A percentile compares a stretch with the other conserved stretches of the same genome.
Evolutionary conservation across 2,329 filamentous ascomycete genomes (phyloP).

Genomic region (Madurella mycetomatis): DNA sequence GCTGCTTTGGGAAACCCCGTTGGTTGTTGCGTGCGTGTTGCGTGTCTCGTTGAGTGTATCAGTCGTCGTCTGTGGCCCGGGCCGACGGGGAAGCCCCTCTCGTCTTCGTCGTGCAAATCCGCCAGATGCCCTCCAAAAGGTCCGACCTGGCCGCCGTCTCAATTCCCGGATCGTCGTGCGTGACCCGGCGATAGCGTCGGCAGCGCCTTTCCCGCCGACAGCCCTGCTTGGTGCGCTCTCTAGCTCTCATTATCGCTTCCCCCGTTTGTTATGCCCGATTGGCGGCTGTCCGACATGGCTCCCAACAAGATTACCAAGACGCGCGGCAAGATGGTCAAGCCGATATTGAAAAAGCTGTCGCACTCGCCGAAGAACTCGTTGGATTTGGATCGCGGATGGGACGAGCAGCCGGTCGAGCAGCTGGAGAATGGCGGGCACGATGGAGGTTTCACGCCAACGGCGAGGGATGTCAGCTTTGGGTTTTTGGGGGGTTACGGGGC

Average conservation of each 20-base stretch:
- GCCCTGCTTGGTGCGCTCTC: background rate
- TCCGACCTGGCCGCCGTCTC: conserved; percentile 20
- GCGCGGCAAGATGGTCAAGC: conserved; percentile 51
- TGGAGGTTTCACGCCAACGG: conserved; percentile 27
- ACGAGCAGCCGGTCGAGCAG: conserved; percentile 40
- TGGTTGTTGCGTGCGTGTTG: background rate
- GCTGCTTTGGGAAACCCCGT: background rate
- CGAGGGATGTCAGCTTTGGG: conserved; percentile 46
- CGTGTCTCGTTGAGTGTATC: background rate
- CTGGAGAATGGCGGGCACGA: conserved; percentile 30
- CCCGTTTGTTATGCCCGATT: background rate
- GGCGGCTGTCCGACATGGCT: conserved; percentile 19
- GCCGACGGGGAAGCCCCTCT: background rate
- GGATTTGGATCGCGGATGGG: conserved; percentile 57
- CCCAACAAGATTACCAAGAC: conserved; percentile 43
- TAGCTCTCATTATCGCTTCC: background rate
- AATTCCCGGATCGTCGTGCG: conserved; percentile 21
- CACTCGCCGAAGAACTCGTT: conserved; percentile 59
- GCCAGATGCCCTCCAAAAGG: conserved; percentile 10
- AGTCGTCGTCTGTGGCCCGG: background rate
- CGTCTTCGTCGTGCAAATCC: background rate
- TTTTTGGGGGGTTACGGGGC: conserved; percentile 5
- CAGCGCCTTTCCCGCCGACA: conserved; percentile 4
- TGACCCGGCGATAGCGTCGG: conserved; percentile 25
- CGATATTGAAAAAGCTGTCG: conserved; percentile 57